These are phyloP conservation scores for Diplosphaera chodatii DNA, from an alignment of 139 green algal genomes.

Conservation along the genomic window DNA sequence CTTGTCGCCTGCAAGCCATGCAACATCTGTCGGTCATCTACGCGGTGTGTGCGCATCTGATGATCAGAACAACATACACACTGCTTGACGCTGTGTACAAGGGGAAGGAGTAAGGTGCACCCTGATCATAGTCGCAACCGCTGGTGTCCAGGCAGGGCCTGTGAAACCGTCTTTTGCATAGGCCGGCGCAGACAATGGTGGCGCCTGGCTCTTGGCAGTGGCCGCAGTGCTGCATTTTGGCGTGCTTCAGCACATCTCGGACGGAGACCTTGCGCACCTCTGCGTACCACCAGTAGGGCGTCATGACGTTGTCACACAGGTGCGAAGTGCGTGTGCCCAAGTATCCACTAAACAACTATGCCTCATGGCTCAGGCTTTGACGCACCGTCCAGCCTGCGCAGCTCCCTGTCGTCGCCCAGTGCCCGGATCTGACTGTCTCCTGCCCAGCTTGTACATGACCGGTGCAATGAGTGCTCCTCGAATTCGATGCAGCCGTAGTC, in stretches of 20 bases:
- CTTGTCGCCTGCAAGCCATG: too few species aligned
- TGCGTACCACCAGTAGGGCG: too few species aligned
- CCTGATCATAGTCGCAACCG: too few species aligned
- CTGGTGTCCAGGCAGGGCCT: background rate
- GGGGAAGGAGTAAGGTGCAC: too few species aligned
- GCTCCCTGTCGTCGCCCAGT: background rate
- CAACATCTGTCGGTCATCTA: too few species aligned
- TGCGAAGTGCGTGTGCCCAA: too few species aligned
- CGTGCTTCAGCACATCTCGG: background rate
- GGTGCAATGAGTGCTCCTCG: background rate
- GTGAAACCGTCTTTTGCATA: background rate
- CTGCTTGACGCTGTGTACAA: too few species aligned
- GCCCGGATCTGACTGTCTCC: background rate
- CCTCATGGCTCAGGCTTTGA: too few species aligned
- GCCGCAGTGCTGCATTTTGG: background rate
- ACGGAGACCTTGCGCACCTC: background rate
- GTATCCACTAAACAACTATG: too few species aligned
- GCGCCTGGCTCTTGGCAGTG: background rate
- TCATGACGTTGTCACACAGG: too few species aligned
- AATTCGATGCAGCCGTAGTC: background rate
- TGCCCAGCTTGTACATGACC: background rate
- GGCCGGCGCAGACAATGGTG: background rate
- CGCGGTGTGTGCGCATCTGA: too few species aligned
- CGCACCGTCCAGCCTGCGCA: background rate
- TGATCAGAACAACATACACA: too few species aligned